Base-by-base conservation (phyloP, 768 basidiomycete species). In the Pisolithus tinctorius region DNA sequence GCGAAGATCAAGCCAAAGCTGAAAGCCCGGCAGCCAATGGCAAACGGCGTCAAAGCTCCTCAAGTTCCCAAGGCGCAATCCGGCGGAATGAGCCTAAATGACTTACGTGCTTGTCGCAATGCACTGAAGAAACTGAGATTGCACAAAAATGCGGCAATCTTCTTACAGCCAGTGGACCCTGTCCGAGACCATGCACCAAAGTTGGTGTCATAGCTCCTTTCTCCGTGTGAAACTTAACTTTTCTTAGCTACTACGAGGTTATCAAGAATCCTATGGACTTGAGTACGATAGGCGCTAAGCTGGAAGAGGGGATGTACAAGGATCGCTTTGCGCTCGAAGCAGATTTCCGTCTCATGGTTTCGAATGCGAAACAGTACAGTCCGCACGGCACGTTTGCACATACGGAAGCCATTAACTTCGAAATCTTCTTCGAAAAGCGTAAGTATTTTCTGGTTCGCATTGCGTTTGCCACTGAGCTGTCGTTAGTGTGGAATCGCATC, bases 241-340 rank as follows among this genome's bases (percentile, higher is more conserved):
- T 6, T 42, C 8, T 38, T 53, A 95, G 93, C 58, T 98, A 98
- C 66, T 92, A 93, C 60, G 84, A 88, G 48, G 71, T 93, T 52
- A 85, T 99, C 66, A 88, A 88, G 67, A 76, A 86, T 10, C 95
- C 96, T 1, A 97, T 99, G 91, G 96, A 99, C 63, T 74, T 98
- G 16, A 84, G 84, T 47, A 93, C 93, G 0, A 88, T 95, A 75
- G 74, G 77, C 26, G 86, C 86, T 36, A 97, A 95, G 65, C 71
- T 98, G 10, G 84, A 88, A 59, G 83, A 80, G 50, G 93, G 93
- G 6, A 79, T 86, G 69, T 98, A 97, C 71, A 78, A 82, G 54
- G 83, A 88, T 59, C 83, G 93, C 9, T 82, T 84, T 60, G 85
- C 77, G 13, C 95, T 98, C 65, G 84, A 85, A 56, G 74, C 78